Evolutionary conservation across 164 flowering plant species (phyloP), one percentile per base, ranked within the genome.

Genomic region (Stephania japonica): DNA sequence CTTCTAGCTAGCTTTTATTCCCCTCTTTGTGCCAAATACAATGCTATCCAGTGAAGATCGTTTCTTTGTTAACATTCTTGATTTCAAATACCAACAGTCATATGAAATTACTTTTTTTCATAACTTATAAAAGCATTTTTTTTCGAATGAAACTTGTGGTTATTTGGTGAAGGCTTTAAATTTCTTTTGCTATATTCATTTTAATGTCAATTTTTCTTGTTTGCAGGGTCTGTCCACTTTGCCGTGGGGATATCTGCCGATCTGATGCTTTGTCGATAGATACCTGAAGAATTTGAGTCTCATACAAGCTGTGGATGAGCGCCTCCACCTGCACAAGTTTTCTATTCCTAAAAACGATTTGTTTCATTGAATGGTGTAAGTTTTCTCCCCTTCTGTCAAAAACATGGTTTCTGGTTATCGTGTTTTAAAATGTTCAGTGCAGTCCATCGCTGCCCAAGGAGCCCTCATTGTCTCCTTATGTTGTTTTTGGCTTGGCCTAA

Each of bases 161-260:
- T 59, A 59, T 21, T 19, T 59, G 23, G 3, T 59, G 25, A 59
- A 6, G 24, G 64, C 24, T n/a, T 21, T 59, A 19, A 19, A 21
- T 49, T 24, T 53, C 9, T 56, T 53, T 19, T 49, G 12, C 8
- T 68, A 43, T 42, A 23, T 24, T 62, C 18, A 7, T 32, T 67
- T 32, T 62, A 25, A 25, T 62, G n/a, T 56, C 8, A n/a, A 56
- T 56, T 3, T 3, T 38, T 43, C 41, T 62, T 43, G 5, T 5
- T 11, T 80, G 75, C 86, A 90, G 95, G 87, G 92, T 90, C 21
- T 90, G 95, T 65, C 95, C 95, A 24, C 92, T 90, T 69, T 90
- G 95, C 75, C 92, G 95, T 7, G 84, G 92, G n/a, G 92, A 90
- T 75, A 84, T 90, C 56, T 87, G 92, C 81, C 75, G 76, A 76